Conservation (phyloP, 2,329 filamentous ascomycete species). For the Pseudogymnoascus sp. region DNA sequence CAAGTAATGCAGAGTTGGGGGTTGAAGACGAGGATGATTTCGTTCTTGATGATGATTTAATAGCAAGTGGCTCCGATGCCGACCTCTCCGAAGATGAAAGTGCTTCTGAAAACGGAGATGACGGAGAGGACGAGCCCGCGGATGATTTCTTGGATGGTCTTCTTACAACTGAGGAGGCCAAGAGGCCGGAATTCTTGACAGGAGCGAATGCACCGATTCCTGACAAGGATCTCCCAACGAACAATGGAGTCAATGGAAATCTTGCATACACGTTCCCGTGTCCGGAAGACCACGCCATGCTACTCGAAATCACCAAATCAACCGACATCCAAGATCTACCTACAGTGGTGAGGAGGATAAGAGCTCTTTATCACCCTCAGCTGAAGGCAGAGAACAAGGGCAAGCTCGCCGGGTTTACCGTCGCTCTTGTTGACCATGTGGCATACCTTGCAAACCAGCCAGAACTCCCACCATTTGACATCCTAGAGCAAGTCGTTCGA, state of each 20-base stretch:
- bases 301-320: conserved; percentile 57
- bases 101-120: conserved; percentile 34
- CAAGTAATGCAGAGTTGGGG: conserved; percentile 48
- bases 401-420: conserved; percentile 63
- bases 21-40: conserved; percentile 96
- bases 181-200: conserved; percentile 44
- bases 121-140: conserved; percentile 42
- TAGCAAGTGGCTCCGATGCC: conserved; percentile 63
- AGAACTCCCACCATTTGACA: conserved; percentile 50
- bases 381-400: conserved; percentile 78
- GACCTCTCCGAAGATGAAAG: conserved; percentile 41
- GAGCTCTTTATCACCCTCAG: conserved; percentile 86
- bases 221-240: conserved; percentile 33
- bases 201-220: conserved; percentile 38
- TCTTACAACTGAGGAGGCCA: conserved; percentile 50
- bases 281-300: conserved; percentile 67
- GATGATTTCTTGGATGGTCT: conserved; percentile 69
- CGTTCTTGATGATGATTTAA: conserved; percentile 77
- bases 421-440: conserved; percentile 57
- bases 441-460: conserved; percentile 39
- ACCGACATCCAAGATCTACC: conserved; percentile 61
- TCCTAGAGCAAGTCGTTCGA: conserved; percentile 73
- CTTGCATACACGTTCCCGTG: conserved; percentile 83
- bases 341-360: conserved; percentile 78
- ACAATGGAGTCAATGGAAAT: conserved; percentile 38